Evolutionary conservation across 306 rosid species (phyloP), one percentile per base, ranked within the genome.

Genomic region (Fagus crenata): DNA sequence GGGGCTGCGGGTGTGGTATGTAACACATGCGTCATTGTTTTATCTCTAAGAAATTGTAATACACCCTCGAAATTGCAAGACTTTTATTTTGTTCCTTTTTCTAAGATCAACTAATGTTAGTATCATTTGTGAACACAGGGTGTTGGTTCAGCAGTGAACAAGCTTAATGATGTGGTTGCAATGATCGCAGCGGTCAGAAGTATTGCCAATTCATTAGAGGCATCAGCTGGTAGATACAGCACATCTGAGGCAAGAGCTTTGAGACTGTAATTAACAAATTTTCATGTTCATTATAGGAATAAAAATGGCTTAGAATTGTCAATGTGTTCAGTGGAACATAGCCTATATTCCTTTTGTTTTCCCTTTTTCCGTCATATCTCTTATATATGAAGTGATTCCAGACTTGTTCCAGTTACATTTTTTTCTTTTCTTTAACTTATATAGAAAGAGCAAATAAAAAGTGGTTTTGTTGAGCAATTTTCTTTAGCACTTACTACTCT

Each of bases 1-100:
- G 98, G 98, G 67, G 97, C 98, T 41, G 82, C 98, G 6, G 98
- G 98, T 32, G 98, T 94, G 91, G 96, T 94, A 88, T 31, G 93
- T 37, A 17, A 58, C 32, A 17, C 32, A 1, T 33, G 49, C 71
- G 3, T 65, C 14, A 1, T 65, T 17, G 12, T 6, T 65, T 39
- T 65, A 37, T 65, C 32, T 39, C 49, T 3, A 61, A 2, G 11
- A 28, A 59, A 59, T 59, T 59, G 37, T 28, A 28, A 28, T 59
- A 59, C 35, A 65, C 42, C 41, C 2, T 53, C 56, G 58, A 70
- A 65, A 32, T 22, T 64, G 74, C 22, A 71, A 76, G 55, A 69
- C 14, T 54, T 32, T 22, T 65, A 35, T 15, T 56, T 8, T 17
- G 53, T 28, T 71, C 17, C 18, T 65, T 67, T 15, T 63, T 73